Evolutionary conservation across 495 filamentous ascomycete species (phyloP), one percentile per base, ranked within the genome.

Genomic region (Immersiella caudata): DNA sequence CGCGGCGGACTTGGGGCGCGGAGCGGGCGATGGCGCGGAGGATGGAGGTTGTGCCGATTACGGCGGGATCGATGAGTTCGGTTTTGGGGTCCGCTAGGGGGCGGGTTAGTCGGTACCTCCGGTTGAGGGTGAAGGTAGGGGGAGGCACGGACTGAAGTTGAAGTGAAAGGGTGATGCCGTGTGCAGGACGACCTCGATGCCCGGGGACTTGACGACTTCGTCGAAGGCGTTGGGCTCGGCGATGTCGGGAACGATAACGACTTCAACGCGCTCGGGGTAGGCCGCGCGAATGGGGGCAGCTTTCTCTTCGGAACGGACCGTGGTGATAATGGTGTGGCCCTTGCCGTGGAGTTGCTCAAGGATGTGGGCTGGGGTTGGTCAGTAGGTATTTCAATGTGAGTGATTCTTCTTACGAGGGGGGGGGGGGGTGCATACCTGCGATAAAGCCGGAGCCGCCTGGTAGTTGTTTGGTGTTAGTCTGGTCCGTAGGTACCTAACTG

Each of bases 121-220:
- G 20, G 8, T 33, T 33, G 7, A 20, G 4, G 49, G n/a, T 4
- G 54, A 6, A 1, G 55, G 58, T 1, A 0, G 20, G 6, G 27
- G 51, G 46, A 11, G 7, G 0, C 9, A 70, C 73, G 25, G 20
- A 77, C 73, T 81, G 55, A 84, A 82, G 18, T 87, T 86, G 80
- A 86, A 91, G 75, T 94, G 91, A 80, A 96, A 96, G 4, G 94
- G 93, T 14, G 87, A 90, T 2, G 94, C 93, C 0, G 93, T 96
- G 78, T 98, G 94, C 57, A 97, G 81, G 25, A 98, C 92, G 67
- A 87, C 89, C 67, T 94, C 93, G 67, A 97, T 89, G 2, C 88
- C 90, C 1, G 91, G 90, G 58, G 84, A 87, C 76, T 87, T 86
- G 65, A 93, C 87, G 18, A 91, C 91, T 71, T 93, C 82, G 69